These are phyloP conservation scores for Phytopythium vexans DNA, from an alignment of 352 stramenopile genomes.

Conservation along the genomic window DNA sequence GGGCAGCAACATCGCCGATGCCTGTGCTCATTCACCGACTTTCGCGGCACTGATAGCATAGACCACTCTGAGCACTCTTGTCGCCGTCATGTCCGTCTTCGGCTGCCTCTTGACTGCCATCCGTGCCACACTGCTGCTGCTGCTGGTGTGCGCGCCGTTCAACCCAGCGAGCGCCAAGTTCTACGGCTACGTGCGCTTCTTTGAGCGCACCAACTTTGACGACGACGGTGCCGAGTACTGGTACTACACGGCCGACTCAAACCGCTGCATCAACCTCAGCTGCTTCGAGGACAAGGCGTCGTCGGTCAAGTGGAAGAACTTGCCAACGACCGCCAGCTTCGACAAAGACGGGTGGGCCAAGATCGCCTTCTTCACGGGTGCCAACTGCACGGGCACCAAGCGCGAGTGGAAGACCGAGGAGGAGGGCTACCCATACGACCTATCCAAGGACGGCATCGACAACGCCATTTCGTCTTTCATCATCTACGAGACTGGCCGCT, in stretches of 20 bases:
- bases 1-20: too few relatives aligned
- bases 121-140: background rate
- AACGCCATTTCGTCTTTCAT: slow-evolving; percentile 26
- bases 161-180: background rate
- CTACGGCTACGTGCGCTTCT: slow-evolving; percentile 15
- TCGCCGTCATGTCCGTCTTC: too few relatives aligned
- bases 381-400: slow-evolving; percentile 15
- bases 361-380: slow-evolving; percentile 26
- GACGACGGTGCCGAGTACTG: slow-evolving; percentile 10
- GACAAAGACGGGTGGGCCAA: slow-evolving; percentile 10
- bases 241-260: slow-evolving; percentile 14
- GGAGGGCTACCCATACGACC: slow-evolving; percentile 14
- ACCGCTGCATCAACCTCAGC: slow-evolving; percentile 24
- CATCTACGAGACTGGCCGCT: slow-evolving; percentile 20
- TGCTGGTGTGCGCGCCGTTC: background rate
- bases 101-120: background rate
- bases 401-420: slow-evolving; percentile 15
- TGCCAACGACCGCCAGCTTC: slow-evolving; percentile 11
- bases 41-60: too few relatives aligned
- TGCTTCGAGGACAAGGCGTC: slow-evolving; percentile 25
- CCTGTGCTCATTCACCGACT: too few relatives aligned
- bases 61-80: too few relatives aligned
- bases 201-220: slow-evolving; percentile 9
- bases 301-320: slow-evolving; percentile 15
- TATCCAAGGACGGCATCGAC: slow-evolving; percentile 21